These are phyloP conservation scores for Phytophthora meadii DNA, from an alignment of 352 stramenopile genomes.

Conservation along the genomic window DNA sequence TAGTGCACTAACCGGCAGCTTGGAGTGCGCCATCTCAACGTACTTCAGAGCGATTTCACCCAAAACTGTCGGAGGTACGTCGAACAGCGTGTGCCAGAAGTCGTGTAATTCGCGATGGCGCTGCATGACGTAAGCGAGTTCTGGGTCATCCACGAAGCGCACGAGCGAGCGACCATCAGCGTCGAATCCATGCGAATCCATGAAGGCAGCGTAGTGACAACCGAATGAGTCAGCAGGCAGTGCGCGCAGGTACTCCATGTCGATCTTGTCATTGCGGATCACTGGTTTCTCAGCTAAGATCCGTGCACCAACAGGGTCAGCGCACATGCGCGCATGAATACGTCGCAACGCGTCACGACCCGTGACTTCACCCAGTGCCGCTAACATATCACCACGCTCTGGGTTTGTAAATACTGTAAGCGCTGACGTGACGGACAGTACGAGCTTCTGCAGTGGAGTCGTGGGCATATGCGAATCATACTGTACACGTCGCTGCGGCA, in stretches of 20 bases:
- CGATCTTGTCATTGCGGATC: constrained; percentile 81
- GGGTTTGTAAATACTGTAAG: constrained; percentile 92
- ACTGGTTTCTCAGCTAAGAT: constrained; percentile 91
- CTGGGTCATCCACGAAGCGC: constrained; percentile 91
- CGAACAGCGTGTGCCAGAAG: constrained; percentile 97
- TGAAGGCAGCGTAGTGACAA: constrained; percentile 90
- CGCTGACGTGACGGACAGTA: constrained; percentile 88
- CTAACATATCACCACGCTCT: constrained; percentile 95
- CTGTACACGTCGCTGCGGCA: constrained; percentile 58
- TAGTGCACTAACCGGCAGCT: constrained; percentile 94
- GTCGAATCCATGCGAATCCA: constrained; percentile 93
- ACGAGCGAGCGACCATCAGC: constrained; percentile 87
- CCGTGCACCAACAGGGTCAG: constrained; percentile 78
- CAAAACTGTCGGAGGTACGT: constrained; percentile 94
- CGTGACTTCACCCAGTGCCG: constrained; percentile 95
- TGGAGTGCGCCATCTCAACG: constrained; percentile 97
- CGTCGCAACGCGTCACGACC: constrained; percentile 83
- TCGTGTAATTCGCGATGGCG: constrained; percentile 95
- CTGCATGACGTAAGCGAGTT: constrained; percentile 97
- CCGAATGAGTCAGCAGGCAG: constrained; percentile 90
- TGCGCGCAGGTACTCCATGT: constrained; percentile 66
- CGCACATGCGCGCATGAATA: constrained; percentile 89
- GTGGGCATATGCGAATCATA: constrained; percentile 83
- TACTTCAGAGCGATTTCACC: constrained; percentile 98
- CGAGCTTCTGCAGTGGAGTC: constrained; percentile 85